phyloP scores from a whole-genome alignment of 305 asterid genomes.

The Euphrasia arctica region DNA sequence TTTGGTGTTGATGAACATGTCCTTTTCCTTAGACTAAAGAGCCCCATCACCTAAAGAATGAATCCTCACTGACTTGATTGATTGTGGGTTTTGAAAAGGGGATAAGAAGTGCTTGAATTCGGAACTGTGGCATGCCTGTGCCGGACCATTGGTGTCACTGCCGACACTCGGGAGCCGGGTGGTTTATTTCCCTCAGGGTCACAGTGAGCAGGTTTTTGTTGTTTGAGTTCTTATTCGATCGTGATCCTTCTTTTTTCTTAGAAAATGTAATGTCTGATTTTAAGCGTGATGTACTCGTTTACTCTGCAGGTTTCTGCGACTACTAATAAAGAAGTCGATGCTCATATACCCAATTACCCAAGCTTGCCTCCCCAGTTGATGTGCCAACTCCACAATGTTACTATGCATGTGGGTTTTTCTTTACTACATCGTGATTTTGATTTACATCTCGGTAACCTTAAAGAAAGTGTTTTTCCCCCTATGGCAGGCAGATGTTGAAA shows the following conservation, averaged over 20 bases:
- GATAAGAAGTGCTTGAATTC: slow-evolving; percentile 93
- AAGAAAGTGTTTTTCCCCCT: slow-evolving; percentile 26
- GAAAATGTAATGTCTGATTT: background rate
- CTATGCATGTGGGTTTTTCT: slow-evolving; percentile 82
- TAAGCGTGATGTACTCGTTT: slow-evolving; percentile 16
- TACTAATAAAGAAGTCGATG: slow-evolving; percentile 87
- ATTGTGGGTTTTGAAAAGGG: slow-evolving; percentile 49
- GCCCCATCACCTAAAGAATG: slow-evolving; percentile 15
- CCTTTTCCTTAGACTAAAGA: slow-evolving; percentile 25
- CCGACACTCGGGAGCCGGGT: slow-evolving; percentile 75
- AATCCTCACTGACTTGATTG: slow-evolving; percentile 20
- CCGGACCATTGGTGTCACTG: slow-evolving; percentile 93
- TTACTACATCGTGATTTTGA: slow-evolving; percentile 14
- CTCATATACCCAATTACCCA: slow-evolving; percentile 93
- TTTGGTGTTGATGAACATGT: slow-evolving; percentile 19
- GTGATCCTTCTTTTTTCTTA: slow-evolving; percentile 14
- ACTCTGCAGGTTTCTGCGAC: slow-evolving; percentile 82
- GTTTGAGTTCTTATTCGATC: slow-evolving; percentile 14
- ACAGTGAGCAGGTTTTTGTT: slow-evolving; percentile 83
- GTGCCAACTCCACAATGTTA: slow-evolving; percentile 98
- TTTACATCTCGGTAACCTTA: slow-evolving; percentile 17
- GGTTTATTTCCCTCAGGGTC: slow-evolving; percentile 98
- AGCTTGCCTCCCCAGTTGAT: slow-evolving; percentile 84
- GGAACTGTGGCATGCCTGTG: slow-evolving; percentile 99
- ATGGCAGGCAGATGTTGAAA: slow-evolving; percentile 94